Evolutionary conservation across 169 alveolate species (phyloP).

Genomic region (Plasmodium falciparum): DNA sequence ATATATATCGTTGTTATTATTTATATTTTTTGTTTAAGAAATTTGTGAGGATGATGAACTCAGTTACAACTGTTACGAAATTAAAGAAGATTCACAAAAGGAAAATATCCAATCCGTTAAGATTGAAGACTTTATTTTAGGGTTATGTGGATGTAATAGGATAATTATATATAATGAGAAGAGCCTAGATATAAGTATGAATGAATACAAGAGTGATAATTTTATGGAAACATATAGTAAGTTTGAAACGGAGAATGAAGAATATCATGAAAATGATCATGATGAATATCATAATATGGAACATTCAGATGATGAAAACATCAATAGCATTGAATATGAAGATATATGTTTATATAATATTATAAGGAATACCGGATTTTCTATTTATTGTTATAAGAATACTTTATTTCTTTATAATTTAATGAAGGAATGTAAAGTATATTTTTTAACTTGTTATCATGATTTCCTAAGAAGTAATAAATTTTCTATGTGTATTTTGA

Average conservation of each 20-base stretch:
- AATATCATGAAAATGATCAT: slow-evolving; percentile 7
- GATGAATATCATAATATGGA: slow-evolving; percentile 2
- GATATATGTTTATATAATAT: slow-evolving; percentile 61
- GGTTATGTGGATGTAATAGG: slow-evolving; percentile 61
- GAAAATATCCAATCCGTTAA: slow-evolving; percentile 13
- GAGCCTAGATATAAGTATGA: slow-evolving; percentile 11
- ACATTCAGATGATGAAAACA: slow-evolving; percentile 25
- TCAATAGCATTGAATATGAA: slow-evolving; percentile 59
- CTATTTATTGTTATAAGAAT: slow-evolving; percentile 37
- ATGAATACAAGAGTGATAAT: slow-evolving; percentile 35
- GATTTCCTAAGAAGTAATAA: slow-evolving; percentile 70
- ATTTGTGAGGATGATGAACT: slow-evolving; percentile 19
- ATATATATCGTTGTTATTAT: neutral
- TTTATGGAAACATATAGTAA: slow-evolving; percentile 10
- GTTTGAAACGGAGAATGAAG: slow-evolving; percentile 18
- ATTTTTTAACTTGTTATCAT: slow-evolving; percentile 62
- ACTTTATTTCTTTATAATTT: slow-evolving; percentile 61
- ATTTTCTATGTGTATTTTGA: slow-evolving; percentile 61
- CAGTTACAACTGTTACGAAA: slow-evolving; percentile 47
- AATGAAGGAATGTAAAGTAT: slow-evolving; percentile 29
- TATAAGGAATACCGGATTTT: slow-evolving; percentile 31
- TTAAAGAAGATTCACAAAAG: slow-evolving; percentile 31
- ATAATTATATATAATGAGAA: slow-evolving; percentile 64
- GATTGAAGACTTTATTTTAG: slow-evolving; percentile 70
- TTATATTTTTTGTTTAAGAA: slow-evolving; percentile 12